Evolutionary conservation across 495 filamentous ascomycete species (phyloP).

Genomic region (Talaromyces wortmannii): DNA sequence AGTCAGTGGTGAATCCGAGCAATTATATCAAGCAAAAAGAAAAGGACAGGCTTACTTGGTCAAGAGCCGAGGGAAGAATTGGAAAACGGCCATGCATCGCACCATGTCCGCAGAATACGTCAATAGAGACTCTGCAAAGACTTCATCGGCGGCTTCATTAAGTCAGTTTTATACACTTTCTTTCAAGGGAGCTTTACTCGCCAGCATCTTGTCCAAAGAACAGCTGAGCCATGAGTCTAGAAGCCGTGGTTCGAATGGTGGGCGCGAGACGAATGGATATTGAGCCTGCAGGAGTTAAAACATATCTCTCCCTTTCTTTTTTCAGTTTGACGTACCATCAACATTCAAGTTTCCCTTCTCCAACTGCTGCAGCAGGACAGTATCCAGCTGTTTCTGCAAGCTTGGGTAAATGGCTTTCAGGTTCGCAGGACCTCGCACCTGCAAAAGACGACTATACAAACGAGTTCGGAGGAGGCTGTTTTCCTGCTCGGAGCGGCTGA

Average conservation of each 20-base stretch:
- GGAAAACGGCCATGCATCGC: constrained; percentile 4
- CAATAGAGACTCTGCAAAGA: constrained; percentile 2
- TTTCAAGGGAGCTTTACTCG: neutral
- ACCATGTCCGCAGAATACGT: constrained; percentile 5
- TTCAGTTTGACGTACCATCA: neutral
- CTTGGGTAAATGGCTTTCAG: constrained; percentile 6
- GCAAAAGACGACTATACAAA: constrained; percentile 6
- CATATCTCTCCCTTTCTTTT: neutral
- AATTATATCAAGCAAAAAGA: neutral
- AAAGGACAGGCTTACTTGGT: neutral
- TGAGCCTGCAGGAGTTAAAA: neutral
- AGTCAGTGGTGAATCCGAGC: neutral
- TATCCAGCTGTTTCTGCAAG: neutral
- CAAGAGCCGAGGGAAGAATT: neutral
- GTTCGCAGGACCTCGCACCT: constrained; percentile 6
- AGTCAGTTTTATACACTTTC: neutral
- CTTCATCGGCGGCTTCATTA: constrained; percentile 2
- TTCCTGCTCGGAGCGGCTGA: constrained; percentile 3
- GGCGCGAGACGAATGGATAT: neutral
- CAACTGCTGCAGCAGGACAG: neutral
- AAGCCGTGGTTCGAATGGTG: neutral
- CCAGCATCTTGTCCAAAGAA: constrained; percentile 10
- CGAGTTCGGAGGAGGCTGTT: constrained; percentile 1
- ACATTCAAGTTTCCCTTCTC: neutral
- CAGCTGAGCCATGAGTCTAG: constrained; percentile 3